A percentile compares a stretch with the other conserved stretches of the same genome.
Conservation (phyloP, 2,329 filamentous ascomycete species). For the Aaosphaeria pasadenensis region DNA sequence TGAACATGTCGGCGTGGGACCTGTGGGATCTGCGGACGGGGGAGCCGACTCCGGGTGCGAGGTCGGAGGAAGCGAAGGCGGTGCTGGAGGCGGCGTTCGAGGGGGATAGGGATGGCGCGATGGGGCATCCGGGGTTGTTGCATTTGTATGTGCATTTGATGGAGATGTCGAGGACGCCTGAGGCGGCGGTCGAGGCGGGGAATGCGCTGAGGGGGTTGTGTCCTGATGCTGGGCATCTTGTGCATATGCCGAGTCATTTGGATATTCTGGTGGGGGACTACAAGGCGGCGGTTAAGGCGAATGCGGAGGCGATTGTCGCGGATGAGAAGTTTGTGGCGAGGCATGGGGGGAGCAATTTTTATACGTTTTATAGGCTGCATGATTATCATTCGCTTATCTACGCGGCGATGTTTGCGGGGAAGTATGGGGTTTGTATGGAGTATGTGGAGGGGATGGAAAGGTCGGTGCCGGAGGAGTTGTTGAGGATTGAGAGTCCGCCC, state of each 20-base stretch:
- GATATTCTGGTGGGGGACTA: constrained; percentile 74
- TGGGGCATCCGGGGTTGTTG: constrained; percentile 65
- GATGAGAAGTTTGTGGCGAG: constrained; percentile 64
- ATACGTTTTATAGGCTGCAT: constrained; percentile 72
- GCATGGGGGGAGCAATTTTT: constrained; percentile 66
- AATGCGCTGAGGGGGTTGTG: constrained; percentile 62
- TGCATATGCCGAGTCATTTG: constrained; percentile 76
- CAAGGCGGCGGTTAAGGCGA: constrained; percentile 62
- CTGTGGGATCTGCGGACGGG: constrained; percentile 62
- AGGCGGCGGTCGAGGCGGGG: constrained; percentile 59
- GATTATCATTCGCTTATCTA: constrained; percentile 75
- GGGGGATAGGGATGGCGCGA: constrained; percentile 39
- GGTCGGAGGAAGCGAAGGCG: constrained; percentile 56
- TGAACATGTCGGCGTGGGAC: constrained; percentile 65
- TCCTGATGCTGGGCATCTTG: constrained; percentile 67
- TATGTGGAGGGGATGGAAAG: constrained; percentile 59
- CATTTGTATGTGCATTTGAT: constrained; percentile 77
- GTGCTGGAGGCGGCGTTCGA: constrained; percentile 59
- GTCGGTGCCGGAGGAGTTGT: constrained; percentile 60
- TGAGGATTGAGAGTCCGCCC: constrained; percentile 63
- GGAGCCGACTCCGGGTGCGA: constrained; percentile 52
- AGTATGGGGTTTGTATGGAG: constrained; percentile 60
- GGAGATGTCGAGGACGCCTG: constrained; percentile 70
- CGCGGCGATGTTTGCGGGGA: constrained; percentile 73
- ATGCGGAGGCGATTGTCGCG: constrained; percentile 63